phyloP scores from a whole-genome alignment of 768 basidiomycete species.

The Boletellus sp. region DNA sequence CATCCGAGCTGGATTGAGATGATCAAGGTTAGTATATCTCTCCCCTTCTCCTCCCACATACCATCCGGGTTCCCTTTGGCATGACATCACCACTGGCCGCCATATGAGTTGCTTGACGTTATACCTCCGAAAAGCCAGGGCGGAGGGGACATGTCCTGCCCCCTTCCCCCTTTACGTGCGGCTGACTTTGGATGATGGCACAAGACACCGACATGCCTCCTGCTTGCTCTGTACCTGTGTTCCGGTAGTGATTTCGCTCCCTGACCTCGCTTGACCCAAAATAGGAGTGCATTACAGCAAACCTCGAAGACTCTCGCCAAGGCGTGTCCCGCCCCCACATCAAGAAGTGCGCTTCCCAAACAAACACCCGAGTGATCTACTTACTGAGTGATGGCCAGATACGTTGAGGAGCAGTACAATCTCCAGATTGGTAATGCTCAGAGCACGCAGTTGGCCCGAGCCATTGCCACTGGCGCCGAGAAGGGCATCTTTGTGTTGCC shows the following conservation, averaged over 20 bases:
- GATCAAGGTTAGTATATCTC: constrained; percentile 61
- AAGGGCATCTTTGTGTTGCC: constrained; percentile 82
- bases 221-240: constrained; percentile 9
- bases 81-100: constrained; percentile 2
- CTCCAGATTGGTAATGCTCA: constrained; percentile 78
- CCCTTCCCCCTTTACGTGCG: constrained; percentile 7
- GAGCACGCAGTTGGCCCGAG: constrained; percentile 71
- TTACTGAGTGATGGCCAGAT: constrained; percentile 46
- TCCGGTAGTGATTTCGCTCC: constrained; percentile 10
- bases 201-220: neutral
- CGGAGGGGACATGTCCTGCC: constrained; percentile 31
- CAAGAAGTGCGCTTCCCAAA: constrained; percentile 69
- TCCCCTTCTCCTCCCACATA: constrained; percentile 9
- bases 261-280: constrained; percentile 22
- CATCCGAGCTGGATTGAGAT: constrained; percentile 69
- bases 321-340: constrained; percentile 90
- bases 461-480: constrained; percentile 78
- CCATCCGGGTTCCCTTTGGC: constrained; percentile 12
- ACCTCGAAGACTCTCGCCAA: constrained; percentile 70
- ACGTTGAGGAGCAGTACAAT: constrained; percentile 78
- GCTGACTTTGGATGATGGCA: constrained; percentile 11
- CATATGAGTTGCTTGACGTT: constrained; percentile 6
- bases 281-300: constrained; percentile 78
- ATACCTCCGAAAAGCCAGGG: constrained; percentile 38
- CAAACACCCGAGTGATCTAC: constrained; percentile 8